These are phyloP conservation scores for Vickermania spadyakhi DNA, from an alignment of 208 protist genomes.

Conservation along the genomic window DNA sequence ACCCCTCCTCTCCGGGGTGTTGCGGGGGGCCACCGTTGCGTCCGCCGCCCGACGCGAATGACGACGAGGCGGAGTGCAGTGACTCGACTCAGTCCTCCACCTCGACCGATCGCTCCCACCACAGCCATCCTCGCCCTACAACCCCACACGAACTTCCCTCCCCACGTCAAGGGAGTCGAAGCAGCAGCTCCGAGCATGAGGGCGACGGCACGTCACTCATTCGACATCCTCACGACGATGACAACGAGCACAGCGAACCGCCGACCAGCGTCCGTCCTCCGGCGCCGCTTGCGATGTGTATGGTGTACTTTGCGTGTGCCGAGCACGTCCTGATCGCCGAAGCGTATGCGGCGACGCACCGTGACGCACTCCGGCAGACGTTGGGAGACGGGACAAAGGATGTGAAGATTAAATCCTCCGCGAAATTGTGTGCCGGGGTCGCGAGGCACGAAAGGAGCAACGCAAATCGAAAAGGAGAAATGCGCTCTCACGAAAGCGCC, in stretches of 20 bases:
- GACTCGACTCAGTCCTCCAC: neutral
- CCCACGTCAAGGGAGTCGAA: too few species aligned
- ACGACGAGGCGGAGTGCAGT: neutral
- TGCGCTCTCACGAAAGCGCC: neutral
- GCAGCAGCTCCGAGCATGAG: neutral
- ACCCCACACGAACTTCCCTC: too few species aligned
- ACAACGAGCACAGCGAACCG: neutral
- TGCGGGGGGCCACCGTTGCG: too few species aligned
- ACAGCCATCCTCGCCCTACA: too few species aligned
- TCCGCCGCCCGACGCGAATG: neutral
- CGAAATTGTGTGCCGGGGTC: neutral
- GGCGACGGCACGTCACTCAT: neutral
- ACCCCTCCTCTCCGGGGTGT: neutral
- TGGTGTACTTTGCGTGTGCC: neutral
- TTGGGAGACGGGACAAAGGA: neutral
- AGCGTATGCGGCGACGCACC: neutral
- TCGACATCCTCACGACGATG: neutral
- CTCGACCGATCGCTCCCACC: neutral
- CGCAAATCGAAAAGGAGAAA: neutral
- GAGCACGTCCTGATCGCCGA: neutral
- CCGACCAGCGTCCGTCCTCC: neutral
- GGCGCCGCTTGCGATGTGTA: neutral
- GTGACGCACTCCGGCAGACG: neutral
- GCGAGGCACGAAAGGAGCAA: neutral
- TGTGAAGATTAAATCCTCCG: neutral